A percentile compares a stretch with the other conserved stretches of the same genome.
phyloP scores from a whole-genome alignment of 495 filamentous ascomycete genomes.

The Trichoderma virens region DNA sequence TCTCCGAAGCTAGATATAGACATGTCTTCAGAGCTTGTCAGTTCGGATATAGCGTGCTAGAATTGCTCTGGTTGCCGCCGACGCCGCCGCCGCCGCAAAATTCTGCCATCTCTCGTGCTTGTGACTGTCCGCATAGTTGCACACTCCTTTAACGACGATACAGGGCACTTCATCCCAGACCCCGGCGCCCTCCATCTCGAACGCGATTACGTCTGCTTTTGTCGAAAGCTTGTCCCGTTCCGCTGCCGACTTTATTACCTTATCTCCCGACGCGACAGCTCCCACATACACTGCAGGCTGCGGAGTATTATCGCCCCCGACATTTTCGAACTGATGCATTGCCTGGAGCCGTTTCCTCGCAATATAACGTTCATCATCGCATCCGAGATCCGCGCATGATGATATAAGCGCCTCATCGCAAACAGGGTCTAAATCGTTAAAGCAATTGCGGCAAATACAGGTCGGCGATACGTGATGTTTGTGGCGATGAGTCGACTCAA shows the following conservation, averaged over 20 bases:
- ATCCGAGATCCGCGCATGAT: constrained; percentile 15
- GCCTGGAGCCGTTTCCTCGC: background rate
- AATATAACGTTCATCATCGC: constrained; percentile 13
- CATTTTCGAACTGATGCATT: background rate
- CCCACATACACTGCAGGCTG: background rate
- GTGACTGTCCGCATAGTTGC: constrained; percentile 38
- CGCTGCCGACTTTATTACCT: constrained; percentile 21
- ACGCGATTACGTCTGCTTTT: constrained; percentile 22
- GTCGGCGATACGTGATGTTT: constrained; percentile 16
- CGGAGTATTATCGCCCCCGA: background rate
- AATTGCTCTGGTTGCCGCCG: constrained; percentile 18
- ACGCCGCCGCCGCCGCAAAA: constrained; percentile 34
- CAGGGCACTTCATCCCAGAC: constrained; percentile 29
- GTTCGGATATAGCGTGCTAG: constrained; percentile 7
- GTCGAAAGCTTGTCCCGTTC: constrained; percentile 19
- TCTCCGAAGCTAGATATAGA: too few relatives aligned
- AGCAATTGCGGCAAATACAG: constrained; percentile 7
- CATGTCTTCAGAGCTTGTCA: too few relatives aligned
- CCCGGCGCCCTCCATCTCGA: constrained; percentile 39
- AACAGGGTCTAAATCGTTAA: background rate
- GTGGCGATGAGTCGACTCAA: constrained; percentile 24
- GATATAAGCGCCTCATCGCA: constrained; percentile 9
- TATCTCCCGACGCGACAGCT: constrained; percentile 22
- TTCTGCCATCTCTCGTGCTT: constrained; percentile 37
- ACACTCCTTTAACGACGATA: constrained; percentile 33